Percentiles rank a stretch among this genome's conserved stretches.
These are phyloP conservation scores for Hippophae tibetana DNA, from an alignment of 306 rosid genomes.

Conservation along the genomic window DNA sequence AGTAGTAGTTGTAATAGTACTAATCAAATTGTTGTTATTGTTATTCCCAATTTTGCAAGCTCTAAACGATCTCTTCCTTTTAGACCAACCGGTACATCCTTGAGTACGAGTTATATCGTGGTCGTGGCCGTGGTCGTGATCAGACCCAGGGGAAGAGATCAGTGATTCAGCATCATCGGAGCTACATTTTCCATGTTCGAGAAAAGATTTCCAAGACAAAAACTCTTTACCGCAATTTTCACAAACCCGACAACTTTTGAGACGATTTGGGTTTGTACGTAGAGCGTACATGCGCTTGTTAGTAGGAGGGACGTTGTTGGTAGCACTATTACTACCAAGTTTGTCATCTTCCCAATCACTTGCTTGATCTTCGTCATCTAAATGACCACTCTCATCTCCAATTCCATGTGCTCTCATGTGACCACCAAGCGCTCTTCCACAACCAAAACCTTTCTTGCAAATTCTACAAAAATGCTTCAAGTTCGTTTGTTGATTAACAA, in stretches of 20 bases:
- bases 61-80: constrained; percentile 64
- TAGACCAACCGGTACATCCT: constrained; percentile 53
- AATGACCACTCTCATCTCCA: constrained; percentile 38
- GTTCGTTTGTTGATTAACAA: constrained; percentile 50
- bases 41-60: constrained; percentile 43
- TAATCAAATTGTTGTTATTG: background rate
- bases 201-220: constrained; percentile 73
- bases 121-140: constrained; percentile 22
- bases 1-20: background rate
- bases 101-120: background rate
- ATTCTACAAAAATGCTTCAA: constrained; percentile 83
- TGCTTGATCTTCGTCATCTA: constrained; percentile 59
- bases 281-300: constrained; percentile 78
- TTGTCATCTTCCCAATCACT: constrained; percentile 66
- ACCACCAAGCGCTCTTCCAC: constrained; percentile 93
- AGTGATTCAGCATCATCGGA: constrained; percentile 51
- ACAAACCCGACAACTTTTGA: constrained; percentile 62
- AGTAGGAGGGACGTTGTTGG: constrained; percentile 26
- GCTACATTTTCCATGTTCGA: constrained; percentile 82
- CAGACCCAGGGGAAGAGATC: constrained; percentile 48
- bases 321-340: constrained; percentile 10
- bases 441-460: constrained; percentile 83
- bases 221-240: constrained; percentile 82
- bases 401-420: constrained; percentile 99
- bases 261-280: constrained; percentile 78